Base-by-base conservation (phyloP, 23 red algal genomes). In the Pyropia yezoensis region DNA sequence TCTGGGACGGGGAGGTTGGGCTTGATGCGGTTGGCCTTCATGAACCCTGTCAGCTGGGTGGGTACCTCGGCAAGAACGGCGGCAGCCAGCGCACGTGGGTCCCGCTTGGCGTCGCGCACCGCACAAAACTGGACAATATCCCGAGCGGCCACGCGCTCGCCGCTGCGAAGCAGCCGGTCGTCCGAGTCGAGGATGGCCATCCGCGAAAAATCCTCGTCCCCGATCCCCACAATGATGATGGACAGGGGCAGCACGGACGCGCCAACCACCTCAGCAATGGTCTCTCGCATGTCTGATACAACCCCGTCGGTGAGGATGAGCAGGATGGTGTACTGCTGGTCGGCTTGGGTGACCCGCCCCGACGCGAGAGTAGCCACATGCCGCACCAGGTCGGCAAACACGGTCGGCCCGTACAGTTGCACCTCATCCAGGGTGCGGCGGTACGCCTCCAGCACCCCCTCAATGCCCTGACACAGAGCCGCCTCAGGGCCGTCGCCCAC, bases 271-370 rank as follows among this genome's bases (percentile, higher is more conserved):
- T 83, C 69, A 16, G 62, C 88, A 15, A 70, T 71, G 9, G 88
- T 85, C 11, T 74, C 73, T 18, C 75, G 63, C 51, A 84, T 74
- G 60, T 93, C 88, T 47, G 70, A 77, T 25, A 83, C 76, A 33
- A 81, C 79, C 12, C 88, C 88, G 66, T 93, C 88, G 9, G 88
- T 93, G 18, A 93, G 33, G 52, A 93, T 73, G 21, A 93, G 75
- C 22, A 84, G 57, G 45, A 83, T 63, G 18, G 68, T 67, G 45
- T 75, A 85, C 26, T 85, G 71, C 39, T 85, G 80, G 24, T 74
- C 66, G 13, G 22, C 33, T 33, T 75, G 80, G 18, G 81, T 72
- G 3, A 77, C 69, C 15, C 77, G 59, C 7, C 52, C 62, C n/a
- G 52, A 52, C 3, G 83, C 77, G 50, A 93, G 62, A 26, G 72